A percentile compares a stretch with the other conserved stretches of the same genome.
These are phyloP conservation scores for Verticillium albo-atrum DNA, from an alignment of 2,329 filamentous ascomycete species.

Conservation along the genomic window DNA sequence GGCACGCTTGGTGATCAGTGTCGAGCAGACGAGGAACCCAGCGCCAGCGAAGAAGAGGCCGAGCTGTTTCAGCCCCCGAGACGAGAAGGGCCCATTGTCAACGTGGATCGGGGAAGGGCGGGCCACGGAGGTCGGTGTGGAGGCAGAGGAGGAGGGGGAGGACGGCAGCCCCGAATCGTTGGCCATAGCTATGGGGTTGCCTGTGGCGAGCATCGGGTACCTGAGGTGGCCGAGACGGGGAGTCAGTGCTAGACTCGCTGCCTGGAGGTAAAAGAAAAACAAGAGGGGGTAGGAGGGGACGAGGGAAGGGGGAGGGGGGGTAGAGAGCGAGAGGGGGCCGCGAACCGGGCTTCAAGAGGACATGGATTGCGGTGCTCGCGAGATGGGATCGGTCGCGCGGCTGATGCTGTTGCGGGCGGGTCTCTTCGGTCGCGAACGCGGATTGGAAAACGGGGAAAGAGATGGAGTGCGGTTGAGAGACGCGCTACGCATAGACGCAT, in stretches of 20 bases:
- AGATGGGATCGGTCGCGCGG: not conserved
- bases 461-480: not conserved
- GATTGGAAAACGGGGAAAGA: not conserved
- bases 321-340: not conserved
- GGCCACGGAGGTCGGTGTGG: constrained; percentile 7
- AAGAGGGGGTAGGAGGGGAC: constrained; percentile 4
- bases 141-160: constrained; percentile 8
- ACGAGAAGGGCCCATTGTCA: constrained; percentile 5
- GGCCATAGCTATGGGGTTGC: constrained; percentile 8
- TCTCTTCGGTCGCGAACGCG: not conserved
- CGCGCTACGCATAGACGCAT: not conserved
- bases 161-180: constrained; percentile 2
- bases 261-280: not conserved
- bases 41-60: constrained; percentile 71
- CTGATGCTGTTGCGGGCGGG: too few species aligned
- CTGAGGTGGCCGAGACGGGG: not conserved
- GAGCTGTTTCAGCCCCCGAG: constrained; percentile 43
- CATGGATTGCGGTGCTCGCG: not conserved
- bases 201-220: constrained; percentile 11
- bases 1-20: constrained; percentile 67
- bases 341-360: not conserved
- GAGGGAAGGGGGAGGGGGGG: not conserved
- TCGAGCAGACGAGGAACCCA: constrained; percentile 68
- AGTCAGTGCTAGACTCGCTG: not conserved
- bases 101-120: not conserved